These are phyloP conservation scores for Leccinum longicurvipes DNA, from an alignment of 768 basidiomycete genomes.

Conservation along the genomic window DNA sequence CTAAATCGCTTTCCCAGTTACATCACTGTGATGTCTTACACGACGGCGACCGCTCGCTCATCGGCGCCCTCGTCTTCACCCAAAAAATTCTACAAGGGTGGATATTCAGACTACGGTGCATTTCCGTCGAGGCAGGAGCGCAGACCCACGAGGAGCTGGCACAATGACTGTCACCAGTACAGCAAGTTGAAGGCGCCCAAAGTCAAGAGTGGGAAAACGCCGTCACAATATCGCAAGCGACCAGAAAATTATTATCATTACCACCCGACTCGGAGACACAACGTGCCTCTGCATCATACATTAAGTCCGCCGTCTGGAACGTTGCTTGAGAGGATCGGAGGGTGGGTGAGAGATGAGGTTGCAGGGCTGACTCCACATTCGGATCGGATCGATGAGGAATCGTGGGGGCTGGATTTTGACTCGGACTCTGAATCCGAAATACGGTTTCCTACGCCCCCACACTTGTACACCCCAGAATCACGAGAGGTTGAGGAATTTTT, in stretches of 20 bases:
- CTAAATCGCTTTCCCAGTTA: neutral
- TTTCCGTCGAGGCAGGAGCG: neutral
- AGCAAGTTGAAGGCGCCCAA: conserved; percentile 1
- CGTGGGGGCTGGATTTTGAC: neutral
- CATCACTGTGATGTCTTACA: conserved; percentile 2
- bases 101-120: neutral
- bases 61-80: neutral
- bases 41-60: conserved; percentile 1
- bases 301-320: conserved; percentile 13
- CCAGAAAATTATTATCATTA: neutral
- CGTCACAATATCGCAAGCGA: neutral
- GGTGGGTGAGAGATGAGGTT: conserved; percentile 2
- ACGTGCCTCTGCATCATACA: conserved; percentile 11
- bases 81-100: conserved; percentile 2
- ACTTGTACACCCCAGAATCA: conserved; percentile 18
- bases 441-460: conserved; percentile 5
- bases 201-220: conserved; percentile 7
- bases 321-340: conserved; percentile 23
- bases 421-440: neutral
- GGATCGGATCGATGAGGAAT: conserved; percentile 10
- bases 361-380: neutral
- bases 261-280: neutral
- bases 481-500: conserved; percentile 26
- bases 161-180: neutral
- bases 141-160: neutral